A percentile compares a stretch with the other conserved stretches of the same genome.
Conservation (phyloP, 2,329 filamentous ascomycete species). For the Colletotrichum siamense region DNA sequence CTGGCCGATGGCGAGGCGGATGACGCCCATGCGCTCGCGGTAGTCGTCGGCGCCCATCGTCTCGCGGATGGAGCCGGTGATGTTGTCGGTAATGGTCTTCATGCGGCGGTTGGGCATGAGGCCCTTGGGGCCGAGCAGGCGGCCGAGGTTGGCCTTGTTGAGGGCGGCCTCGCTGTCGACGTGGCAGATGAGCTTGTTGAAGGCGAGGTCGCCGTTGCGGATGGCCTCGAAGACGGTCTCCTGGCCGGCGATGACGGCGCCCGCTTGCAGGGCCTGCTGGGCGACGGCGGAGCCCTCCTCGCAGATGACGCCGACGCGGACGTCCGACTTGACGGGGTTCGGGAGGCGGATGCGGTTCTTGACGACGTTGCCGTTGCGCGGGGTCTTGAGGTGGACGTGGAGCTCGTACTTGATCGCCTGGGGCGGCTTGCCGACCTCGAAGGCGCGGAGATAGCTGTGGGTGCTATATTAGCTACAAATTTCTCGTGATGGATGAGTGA, state of each 20-base stretch:
- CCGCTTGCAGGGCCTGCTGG: conserved; percentile 75
- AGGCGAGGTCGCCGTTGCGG: conserved; percentile 76
- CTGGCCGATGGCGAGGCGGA: conserved; percentile 91
- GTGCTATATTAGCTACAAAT: neutral
- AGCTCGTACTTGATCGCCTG: conserved; percentile 85
- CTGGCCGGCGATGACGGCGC: conserved; percentile 84
- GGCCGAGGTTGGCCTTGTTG: conserved; percentile 80
- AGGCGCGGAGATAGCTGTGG: conserved; percentile 83
- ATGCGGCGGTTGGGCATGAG: conserved; percentile 91
- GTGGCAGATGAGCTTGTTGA: conserved; percentile 90
- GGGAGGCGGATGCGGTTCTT: conserved; percentile 89
- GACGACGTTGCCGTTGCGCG: conserved; percentile 85
- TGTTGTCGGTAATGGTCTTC: conserved; percentile 86
- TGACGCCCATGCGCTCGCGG: conserved; percentile 82
- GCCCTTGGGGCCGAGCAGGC: conserved; percentile 84
- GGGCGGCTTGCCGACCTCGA: conserved; percentile 85
- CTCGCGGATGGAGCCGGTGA: conserved; percentile 76
- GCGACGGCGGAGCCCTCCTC: conserved; percentile 79
- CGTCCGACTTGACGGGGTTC: conserved; percentile 86
- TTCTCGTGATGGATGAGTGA: neutral
- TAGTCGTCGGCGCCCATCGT: conserved; percentile 87
- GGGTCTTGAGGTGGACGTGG: conserved; percentile 80
- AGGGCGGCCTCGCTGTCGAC: conserved; percentile 77
- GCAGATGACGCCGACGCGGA: conserved; percentile 89
- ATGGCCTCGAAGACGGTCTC: conserved; percentile 84